A percentile compares a stretch with the other conserved stretches of the same genome.
Conservation (phyloP, 139 green algal species). For the Coccomyxa sp. region DNA sequence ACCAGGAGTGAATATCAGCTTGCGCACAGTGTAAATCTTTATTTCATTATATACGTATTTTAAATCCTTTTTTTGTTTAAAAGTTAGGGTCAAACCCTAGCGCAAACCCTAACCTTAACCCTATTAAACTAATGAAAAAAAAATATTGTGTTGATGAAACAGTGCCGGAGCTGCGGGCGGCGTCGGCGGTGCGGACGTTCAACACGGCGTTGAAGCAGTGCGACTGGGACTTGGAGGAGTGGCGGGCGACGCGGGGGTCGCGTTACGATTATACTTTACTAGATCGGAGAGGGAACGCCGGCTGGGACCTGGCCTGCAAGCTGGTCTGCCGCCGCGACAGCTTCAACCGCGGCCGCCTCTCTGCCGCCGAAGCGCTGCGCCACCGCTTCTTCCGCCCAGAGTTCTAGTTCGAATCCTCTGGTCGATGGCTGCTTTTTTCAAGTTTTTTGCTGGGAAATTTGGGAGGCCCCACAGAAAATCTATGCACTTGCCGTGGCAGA, state of each 20-base stretch:
- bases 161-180: conserved; percentile 70
- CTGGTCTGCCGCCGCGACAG: conserved; percentile 56
- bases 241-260: conserved; percentile 17
- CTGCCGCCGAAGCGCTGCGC: conserved; percentile 51
- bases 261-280: conserved; percentile 67
- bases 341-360: conserved; percentile 68
- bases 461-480: too few relatives aligned
- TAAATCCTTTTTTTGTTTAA: too few relatives aligned
- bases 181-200: conserved; percentile 38
- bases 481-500: too few relatives aligned
- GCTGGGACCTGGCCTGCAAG: conserved; percentile 77
- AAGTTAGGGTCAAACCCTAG: too few relatives aligned
- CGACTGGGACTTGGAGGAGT: conserved; percentile 50
- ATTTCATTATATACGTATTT: too few relatives aligned
- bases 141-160: too few relatives aligned
- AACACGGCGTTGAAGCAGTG: conserved; percentile 25
- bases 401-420: background rate
- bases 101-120: too few relatives aligned
- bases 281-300: conserved; percentile 58
- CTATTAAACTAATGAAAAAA: too few relatives aligned
- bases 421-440: too few relatives aligned
- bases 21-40: too few relatives aligned
- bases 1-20: too few relatives aligned
- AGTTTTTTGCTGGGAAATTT: too few relatives aligned
- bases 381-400: conserved; percentile 65